Evolutionary conservation across 2,329 filamentous ascomycete species (phyloP), one percentile per base, ranked within the genome.

Genomic region (Fusarium bactridioides): DNA sequence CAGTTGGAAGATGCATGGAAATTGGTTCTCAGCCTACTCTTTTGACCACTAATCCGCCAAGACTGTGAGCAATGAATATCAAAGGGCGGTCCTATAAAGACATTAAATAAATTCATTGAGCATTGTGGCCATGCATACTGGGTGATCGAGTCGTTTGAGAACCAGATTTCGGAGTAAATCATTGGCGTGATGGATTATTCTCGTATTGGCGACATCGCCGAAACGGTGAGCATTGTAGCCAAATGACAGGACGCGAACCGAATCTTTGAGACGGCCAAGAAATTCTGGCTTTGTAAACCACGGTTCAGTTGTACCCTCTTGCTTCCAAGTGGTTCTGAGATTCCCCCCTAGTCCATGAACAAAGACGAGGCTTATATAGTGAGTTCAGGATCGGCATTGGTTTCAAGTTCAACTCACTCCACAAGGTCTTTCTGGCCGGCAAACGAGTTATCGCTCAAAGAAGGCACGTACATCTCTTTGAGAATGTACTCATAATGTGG

Each of bases 131-230:
- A 15, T 13, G 4, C 64, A 23, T 61, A 74, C 72, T 27, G 70
- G 64, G 19, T 72, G 41, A 37, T 74, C 72, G 19, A 74, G 59
- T 38, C 72, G 59, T 59, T 73, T 73, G 3, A 74, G 41, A n/a
- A 72, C 70, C 44, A 74, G 62, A 50, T 74, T 71, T 41, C 68
- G 59, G 12, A 74, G 64, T 43, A 74, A 57, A 38, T 62, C 65
- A 25, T 74, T 74, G 48, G 72, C 72, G 33, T 74, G 72, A 41
- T 74, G 70, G 27, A 74, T 74, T 33, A 74, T 74, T 54, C 72
- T 69, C 16, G 72, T 74, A 21, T 74, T 73, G 33, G 72, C 72
- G 23, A 74, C 72, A 61, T 74, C 70, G 11, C 65, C 72, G 31
- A 74, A 74, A 27, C 64, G 61, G 41, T 73, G 71, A 23, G 72